Evolutionary conservation across 257 asterid genomes (phyloP).

Genomic region (Fraxinus quadrangulata): DNA sequence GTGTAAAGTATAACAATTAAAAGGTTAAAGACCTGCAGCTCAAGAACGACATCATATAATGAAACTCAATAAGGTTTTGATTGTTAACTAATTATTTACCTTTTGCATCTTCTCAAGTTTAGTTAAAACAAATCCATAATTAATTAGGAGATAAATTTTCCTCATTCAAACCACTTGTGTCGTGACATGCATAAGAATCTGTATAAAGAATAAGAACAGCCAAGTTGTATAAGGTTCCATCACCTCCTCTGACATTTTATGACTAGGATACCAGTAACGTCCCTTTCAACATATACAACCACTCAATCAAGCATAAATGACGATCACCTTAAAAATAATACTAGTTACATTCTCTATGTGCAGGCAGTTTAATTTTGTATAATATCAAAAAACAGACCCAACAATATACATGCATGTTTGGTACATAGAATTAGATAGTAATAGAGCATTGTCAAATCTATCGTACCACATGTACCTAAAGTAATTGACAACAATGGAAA

Average conservation of each 20-base stretch:
- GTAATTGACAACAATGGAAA: neutral
- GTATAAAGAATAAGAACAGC: neutral
- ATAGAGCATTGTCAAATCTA: neutral
- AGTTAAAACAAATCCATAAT: neutral
- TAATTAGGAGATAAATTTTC: neutral
- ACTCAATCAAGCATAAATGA: neutral
- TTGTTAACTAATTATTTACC: neutral
- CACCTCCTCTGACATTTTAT: neutral
- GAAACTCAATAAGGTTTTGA: neutral
- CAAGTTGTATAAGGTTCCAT: neutral
- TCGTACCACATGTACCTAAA: neutral
- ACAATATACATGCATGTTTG: neutral
- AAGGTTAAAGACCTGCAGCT: neutral
- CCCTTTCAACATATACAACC: neutral
- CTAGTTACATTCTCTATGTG: neutral
- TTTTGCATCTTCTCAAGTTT: neutral
- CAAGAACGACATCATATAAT: neutral
- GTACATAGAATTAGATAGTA: neutral
- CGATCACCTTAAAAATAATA: neutral
- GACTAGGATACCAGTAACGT: too few species aligned
- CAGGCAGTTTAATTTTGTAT: too few species aligned
- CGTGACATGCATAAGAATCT: neutral
- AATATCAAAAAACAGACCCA: neutral
- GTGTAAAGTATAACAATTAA: neutral
- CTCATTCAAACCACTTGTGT: neutral